Evolutionary conservation across 306 rosid genomes (phyloP).

Genomic region (Sophora flavescens): DNA sequence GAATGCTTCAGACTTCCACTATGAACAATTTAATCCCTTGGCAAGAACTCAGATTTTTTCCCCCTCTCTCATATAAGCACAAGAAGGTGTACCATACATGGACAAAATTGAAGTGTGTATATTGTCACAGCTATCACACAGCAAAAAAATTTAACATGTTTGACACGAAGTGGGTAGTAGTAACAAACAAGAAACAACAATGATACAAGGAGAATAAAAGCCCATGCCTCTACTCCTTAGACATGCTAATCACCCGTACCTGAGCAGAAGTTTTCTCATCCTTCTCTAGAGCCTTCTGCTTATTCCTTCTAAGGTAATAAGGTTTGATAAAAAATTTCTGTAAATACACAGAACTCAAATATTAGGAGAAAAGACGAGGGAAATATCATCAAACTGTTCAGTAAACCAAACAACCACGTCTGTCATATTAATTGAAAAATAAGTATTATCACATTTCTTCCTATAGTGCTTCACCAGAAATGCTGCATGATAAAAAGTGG

Average conservation of each 20-base stretch:
- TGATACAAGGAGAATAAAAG: constrained; percentile 26
- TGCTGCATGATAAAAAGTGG: constrained; percentile 4
- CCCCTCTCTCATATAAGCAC: not conserved
- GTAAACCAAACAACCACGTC: constrained; percentile 28
- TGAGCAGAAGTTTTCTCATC: constrained; percentile 70
- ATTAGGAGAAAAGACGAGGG: constrained; percentile 25
- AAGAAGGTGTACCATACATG: constrained; percentile 1
- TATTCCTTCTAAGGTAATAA: constrained; percentile 77
- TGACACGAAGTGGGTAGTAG: constrained; percentile 16
- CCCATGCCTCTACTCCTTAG: too few relatives aligned
- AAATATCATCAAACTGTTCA: constrained; percentile 15
- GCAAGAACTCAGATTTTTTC: not conserved
- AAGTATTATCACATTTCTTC: constrained; percentile 31
- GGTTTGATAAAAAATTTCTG: constrained; percentile 87
- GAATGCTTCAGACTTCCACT: not conserved
- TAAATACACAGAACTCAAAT: constrained; percentile 43
- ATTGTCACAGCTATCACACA: constrained; percentile 11
- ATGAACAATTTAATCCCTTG: constrained; percentile 6
- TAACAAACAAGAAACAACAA: constrained; percentile 31
- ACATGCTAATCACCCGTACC: constrained; percentile 58
- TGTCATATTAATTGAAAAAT: constrained; percentile 22
- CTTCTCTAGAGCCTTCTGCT: constrained; percentile 80
- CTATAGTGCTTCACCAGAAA: constrained; percentile 24
- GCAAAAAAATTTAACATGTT: not conserved
- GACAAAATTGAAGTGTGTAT: constrained; percentile 16